Base-by-base conservation (phyloP, 1,139 yeast genomes). In the Pichia sp. region DNA sequence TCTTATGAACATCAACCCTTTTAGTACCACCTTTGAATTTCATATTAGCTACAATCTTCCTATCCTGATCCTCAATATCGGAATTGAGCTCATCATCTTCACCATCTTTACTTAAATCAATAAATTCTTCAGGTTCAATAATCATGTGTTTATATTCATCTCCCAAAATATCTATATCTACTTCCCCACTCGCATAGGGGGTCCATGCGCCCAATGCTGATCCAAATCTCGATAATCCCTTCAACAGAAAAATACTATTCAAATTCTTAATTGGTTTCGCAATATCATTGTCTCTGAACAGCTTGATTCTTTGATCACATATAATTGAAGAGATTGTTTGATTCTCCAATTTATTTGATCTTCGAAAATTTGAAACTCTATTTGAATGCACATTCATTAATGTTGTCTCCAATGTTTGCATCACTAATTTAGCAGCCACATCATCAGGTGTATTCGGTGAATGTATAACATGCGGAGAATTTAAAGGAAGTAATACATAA, bases 391-490 rank as follows among this genome's bases (percentile, higher is more conserved):
- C 51, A 4, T 44, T 24, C 47, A 80, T 50, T 5, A 82, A 52
- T 8, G 77, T 66, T 39, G 71, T 58, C 49, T 76, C 77, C 5
- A 82, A 67, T 2, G 78, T 71, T 51, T 79, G 86, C 26, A 80
- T 50, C 2, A 82, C 74, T 4, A 80, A 66, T 33, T 70, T 68
- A 1, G 79, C 61, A 4, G 74, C 69, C 2, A 64, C 55, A 45
- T 71, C 72, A 35, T 71, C 63, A 44, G 68, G 71, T 30, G 61
- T 61, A 11, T 71, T 64, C 1, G 74, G 66, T 1, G 83, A 64
- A 56, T 82, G 89, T 14, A 83, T 72, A 5, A 84, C 56, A 50
- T 75, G 72, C 1, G 88, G 82, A 1, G 91, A 78, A 36, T 80
- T 77, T 44, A 70, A 50, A 0, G 93, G 88, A 9, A 84, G 61